Evolutionary conservation across 2,329 filamentous ascomycete species (phyloP), one percentile per base, ranked within the genome.

Genomic region (Alternaria arbusti): DNA sequence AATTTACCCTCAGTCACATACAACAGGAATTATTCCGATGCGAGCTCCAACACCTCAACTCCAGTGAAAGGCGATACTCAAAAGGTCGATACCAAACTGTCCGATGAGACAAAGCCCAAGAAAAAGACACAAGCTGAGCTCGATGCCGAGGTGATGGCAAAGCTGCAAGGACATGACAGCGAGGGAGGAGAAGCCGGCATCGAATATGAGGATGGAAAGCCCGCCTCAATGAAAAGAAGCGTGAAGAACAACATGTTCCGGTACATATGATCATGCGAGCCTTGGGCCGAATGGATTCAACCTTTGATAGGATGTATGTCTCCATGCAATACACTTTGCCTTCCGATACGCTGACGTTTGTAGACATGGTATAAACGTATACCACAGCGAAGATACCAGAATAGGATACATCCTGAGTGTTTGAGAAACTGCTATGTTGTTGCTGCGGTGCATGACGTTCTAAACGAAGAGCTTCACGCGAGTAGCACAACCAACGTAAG

Each of bases 191-290:
- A 86, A 25, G 84, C 90, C 4, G 92, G 91, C 1, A 82, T 94
- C 5, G 91, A 94, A 77, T 90, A 91, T 64, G 91, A 94, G 77
- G 86, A 92, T 70, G 92, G 92, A 0, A 86, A 90, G 75, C 88
- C 91, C 0, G 88, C 88, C 6, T 84, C 89, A 0, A 90, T 94
- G 86, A 94, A 93, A 80, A 83, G 91, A 54, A 86, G 89, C 36
- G 91, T 94, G 11, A 89, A 86, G 76, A 87, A 90, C 56, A 93
- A 93, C 70, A 93, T 93, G 90, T 94, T 94, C 76, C 83, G 90
- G 15, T 86, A 90, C 63, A 92, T 92, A 43, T 65, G 46, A 59
- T n/a, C 32, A n/a, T 40, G 3, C 45, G 6, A 10, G 13, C 6
- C 20, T 20, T 20, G 20, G 20, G 28, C 49, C 8, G 20, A 52